Evolutionary conservation across 1,139 yeast genomes (phyloP).

Genomic region (Suhomyces bolitotheri): DNA sequence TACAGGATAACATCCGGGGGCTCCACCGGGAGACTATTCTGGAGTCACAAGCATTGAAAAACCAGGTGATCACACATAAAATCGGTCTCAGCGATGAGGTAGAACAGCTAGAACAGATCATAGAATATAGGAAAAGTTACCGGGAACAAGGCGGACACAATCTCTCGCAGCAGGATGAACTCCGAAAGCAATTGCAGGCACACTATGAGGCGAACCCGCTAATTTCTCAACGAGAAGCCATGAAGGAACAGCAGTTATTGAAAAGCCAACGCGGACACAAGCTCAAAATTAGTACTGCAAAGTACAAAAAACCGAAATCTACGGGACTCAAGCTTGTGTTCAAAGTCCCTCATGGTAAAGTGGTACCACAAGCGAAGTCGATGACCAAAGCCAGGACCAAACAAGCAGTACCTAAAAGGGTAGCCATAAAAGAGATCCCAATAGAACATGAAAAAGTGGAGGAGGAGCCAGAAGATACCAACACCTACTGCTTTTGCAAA

Average conservation of each 20-base stretch:
- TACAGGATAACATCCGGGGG: constrained; percentile 17
- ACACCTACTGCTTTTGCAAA: constrained; percentile 43
- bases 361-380: neutral
- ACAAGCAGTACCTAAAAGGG: neutral
- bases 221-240: constrained; percentile 42
- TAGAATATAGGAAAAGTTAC: constrained; percentile 13
- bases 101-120: constrained; percentile 27
- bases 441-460: constrained; percentile 2
- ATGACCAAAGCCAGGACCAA: constrained; percentile 2
- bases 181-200: constrained; percentile 33
- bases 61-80: constrained; percentile 38
- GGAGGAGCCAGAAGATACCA: constrained; percentile 24
- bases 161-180: constrained; percentile 20
- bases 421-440: neutral
- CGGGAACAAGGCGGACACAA: constrained; percentile 12
- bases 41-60: constrained; percentile 36
- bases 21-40: constrained; percentile 31
- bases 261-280: constrained; percentile 5
- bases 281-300: neutral
- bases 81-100: constrained; percentile 32
- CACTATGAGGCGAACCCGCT: constrained; percentile 43
- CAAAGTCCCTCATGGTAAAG: constrained; percentile 9
- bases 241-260: constrained; percentile 28
- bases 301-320: constrained; percentile 3
- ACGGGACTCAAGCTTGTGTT: constrained; percentile 14